These are phyloP conservation scores for Raffaelea albimanens DNA, from an alignment of 2,329 filamentous ascomycete genomes.

Conservation along the genomic window DNA sequence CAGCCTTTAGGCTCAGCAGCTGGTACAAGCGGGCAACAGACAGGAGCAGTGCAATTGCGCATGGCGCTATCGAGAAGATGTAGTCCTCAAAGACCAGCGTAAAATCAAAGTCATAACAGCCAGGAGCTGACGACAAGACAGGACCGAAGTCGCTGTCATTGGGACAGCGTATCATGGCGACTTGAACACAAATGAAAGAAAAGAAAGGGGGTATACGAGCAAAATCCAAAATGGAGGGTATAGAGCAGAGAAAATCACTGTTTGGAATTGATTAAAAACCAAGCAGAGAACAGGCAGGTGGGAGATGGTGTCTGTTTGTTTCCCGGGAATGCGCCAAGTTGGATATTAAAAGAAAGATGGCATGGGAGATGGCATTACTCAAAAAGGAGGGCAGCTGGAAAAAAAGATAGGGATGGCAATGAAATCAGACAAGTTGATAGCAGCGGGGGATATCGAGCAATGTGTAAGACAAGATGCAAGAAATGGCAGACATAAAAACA, in stretches of 20 bases:
- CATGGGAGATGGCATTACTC: no score
- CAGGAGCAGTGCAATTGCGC: slow-evolving; percentile 4
- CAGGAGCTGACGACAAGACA: slow-evolving; percentile 4
- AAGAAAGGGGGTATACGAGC: neutral
- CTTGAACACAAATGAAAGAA: neutral
- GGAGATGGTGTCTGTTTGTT: no score
- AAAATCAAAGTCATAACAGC: slow-evolving; percentile 13
- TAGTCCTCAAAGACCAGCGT: slow-evolving; percentile 12
- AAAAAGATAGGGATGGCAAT: no score
- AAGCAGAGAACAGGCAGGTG: no score
- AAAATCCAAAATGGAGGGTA: neutral
- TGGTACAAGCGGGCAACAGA: slow-evolving; percentile 1
- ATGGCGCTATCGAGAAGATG: slow-evolving; percentile 8
- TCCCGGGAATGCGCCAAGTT: no score
- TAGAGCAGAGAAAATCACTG: neutral
- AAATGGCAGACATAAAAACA: no score
- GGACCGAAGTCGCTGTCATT: slow-evolving; percentile 11
- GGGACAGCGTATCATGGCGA: slow-evolving; percentile 8
- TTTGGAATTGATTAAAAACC: no score
- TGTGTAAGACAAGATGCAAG: no score
- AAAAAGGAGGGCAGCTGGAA: no score
- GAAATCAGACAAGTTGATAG: no score
- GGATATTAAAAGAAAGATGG: no score
- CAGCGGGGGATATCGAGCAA: no score
- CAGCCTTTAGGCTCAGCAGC: neutral